phyloP scores from a whole-genome alignment of 371 early-diverging fungal species.

The Mortierella sp. region DNA sequence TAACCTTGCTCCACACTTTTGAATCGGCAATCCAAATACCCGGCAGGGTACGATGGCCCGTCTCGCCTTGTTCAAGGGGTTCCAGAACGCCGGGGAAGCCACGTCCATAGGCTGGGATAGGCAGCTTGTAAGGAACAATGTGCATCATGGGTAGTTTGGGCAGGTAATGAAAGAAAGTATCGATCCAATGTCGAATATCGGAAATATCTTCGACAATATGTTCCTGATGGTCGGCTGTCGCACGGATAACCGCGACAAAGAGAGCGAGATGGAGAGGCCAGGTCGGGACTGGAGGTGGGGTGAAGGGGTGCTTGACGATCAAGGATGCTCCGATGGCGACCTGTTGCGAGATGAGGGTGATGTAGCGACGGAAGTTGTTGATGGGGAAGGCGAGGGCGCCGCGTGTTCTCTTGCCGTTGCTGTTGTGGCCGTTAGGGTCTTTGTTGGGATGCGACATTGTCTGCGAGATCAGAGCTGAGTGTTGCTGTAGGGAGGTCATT shows the following conservation, averaged over 20 bases:
- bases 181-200: conserved; percentile 38
- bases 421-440: too few relatives aligned
- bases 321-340: conserved; percentile 41
- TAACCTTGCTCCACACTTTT: conserved; percentile 36
- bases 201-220: conserved; percentile 45
- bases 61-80: conserved; percentile 28
- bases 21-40: conserved; percentile 49
- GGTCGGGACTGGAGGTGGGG: conserved; percentile 32
- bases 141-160: conserved; percentile 52
- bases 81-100: conserved; percentile 30
- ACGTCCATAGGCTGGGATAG: conserved; percentile 27
- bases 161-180: conserved; percentile 51
- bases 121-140: conserved; percentile 27
- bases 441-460: conserved; percentile 13
- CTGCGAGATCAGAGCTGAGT: conserved; percentile 26
- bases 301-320: conserved; percentile 51
- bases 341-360: conserved; percentile 32
- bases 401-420: conserved; percentile 4
- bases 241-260: conserved; percentile 40
- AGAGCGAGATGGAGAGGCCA: conserved; percentile 52
- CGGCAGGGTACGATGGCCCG: conserved; percentile 25
- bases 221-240: conserved; percentile 38
- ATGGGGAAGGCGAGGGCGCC: conserved; percentile 39
- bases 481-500: conserved; percentile 23
- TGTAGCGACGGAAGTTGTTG: conserved; percentile 42